These are phyloP conservation scores for Samsoniella hepiali DNA, from an alignment of 2,329 filamentous ascomycete species.

Conservation along the genomic window DNA sequence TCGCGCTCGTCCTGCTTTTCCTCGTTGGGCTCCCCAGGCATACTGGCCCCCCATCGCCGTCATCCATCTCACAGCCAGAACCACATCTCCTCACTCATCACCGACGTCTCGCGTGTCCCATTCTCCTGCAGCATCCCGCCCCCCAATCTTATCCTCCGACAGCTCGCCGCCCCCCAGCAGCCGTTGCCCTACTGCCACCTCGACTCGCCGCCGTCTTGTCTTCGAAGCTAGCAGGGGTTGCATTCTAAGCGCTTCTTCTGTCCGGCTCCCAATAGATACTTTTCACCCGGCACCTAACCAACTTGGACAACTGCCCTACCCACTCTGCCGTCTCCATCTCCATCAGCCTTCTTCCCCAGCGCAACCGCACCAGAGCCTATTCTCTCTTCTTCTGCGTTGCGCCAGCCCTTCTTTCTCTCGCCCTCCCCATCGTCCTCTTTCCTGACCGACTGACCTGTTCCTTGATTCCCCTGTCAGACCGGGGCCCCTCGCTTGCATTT, in stretches of 20 bases:
- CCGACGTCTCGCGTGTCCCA: background rate
- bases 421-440: constrained; percentile 4
- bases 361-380: constrained; percentile 10
- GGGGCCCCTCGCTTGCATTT: constrained; percentile 9
- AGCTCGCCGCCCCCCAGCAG: background rate
- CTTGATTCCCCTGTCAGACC: constrained; percentile 9
- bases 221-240: constrained; percentile 6
- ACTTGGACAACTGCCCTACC: background rate
- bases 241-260: constrained; percentile 16
- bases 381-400: background rate
- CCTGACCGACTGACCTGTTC: constrained; percentile 2
- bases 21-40: constrained; percentile 10
- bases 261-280: background rate
- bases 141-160: background rate
- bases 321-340: constrained; percentile 4
- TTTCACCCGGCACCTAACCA: background rate
- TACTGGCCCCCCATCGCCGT: background rate
- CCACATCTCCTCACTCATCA: background rate
- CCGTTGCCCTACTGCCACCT: background rate
- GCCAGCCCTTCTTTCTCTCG: background rate
- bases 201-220: background rate
- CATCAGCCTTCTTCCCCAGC: constrained; percentile 12
- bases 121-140: background rate
- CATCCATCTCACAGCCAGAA: background rate
- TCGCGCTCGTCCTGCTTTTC: background rate